phyloP scores from a whole-genome alignment of 73 alveolate genomes.

The Paraurostyla sp. region DNA sequence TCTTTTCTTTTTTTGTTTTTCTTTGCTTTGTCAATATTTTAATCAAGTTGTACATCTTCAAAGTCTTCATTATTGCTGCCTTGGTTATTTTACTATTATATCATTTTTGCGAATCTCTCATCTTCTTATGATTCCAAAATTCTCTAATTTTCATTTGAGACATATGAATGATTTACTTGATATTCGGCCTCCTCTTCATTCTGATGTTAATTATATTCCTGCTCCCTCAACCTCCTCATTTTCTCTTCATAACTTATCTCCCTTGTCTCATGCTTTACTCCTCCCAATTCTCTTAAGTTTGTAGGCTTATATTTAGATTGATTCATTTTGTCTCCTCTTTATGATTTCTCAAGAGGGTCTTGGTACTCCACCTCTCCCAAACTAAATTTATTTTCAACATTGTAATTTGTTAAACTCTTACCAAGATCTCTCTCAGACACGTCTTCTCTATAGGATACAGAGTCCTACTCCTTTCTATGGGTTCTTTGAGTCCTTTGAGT shows the following conservation, averaged over 20 bases:
- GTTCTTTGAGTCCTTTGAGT: constrained; percentile 6
- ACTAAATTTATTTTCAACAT: neutral
- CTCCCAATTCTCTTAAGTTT: too few species aligned
- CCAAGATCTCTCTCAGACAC: neutral
- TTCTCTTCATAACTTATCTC: neutral
- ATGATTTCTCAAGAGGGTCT: too few species aligned
- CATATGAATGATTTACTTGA: constrained; percentile 35
- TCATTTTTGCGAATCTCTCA: too few species aligned
- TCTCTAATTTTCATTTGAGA: constrained; percentile 47
- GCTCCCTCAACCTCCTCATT: neutral
- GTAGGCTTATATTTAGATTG: too few species aligned
- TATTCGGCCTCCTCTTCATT: neutral
- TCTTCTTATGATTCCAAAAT: constrained; percentile 9
- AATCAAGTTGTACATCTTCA: neutral
- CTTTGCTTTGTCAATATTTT: neutral
- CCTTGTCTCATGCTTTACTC: neutral
- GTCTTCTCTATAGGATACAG: neutral
- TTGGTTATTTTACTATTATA: neutral
- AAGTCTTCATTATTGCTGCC: neutral
- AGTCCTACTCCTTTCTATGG: neutral
- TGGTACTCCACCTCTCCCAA: constrained; percentile 22
- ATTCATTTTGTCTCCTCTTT: too few species aligned
- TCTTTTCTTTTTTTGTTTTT: too few species aligned
- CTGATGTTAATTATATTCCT: neutral
- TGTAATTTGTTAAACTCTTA: neutral